phyloP scores from a whole-genome alignment of 2,329 filamentous ascomycete genomes.

The Neoarthrinium moseri region DNA sequence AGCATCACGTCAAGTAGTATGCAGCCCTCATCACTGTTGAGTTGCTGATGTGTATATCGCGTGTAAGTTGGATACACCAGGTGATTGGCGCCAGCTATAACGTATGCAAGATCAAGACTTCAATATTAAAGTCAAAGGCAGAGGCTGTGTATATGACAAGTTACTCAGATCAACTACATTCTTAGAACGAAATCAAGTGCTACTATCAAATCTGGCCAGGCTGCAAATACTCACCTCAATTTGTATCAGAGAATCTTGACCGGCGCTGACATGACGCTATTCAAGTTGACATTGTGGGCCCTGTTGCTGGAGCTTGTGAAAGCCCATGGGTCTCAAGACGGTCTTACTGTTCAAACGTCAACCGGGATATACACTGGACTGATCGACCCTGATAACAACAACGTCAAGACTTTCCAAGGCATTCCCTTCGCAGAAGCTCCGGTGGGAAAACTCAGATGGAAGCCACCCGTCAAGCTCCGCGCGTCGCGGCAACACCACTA shows the following conservation, averaged over 20 bases:
- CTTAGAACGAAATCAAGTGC: too few relatives aligned
- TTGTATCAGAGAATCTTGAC: too few relatives aligned
- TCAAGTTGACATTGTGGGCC: neutral
- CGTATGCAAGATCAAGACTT: neutral
- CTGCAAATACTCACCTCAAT: too few relatives aligned
- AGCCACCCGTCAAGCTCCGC: neutral
- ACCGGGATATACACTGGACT: conserved; percentile 6
- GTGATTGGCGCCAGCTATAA: neutral
- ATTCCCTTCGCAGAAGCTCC: conserved; percentile 7
- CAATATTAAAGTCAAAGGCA: neutral
- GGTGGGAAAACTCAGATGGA: conserved; percentile 2
- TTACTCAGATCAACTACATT: too few relatives aligned
- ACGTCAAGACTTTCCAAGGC: conserved; percentile 2
- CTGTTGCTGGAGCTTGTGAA: neutral
- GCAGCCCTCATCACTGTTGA: neutral
- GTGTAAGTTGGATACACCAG: neutral
- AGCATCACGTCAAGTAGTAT: neutral
- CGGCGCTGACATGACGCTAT: neutral
- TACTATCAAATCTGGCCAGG: too few relatives aligned
- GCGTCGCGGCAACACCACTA: conserved; percentile 2
- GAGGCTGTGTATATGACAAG: neutral
- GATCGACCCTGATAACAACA: neutral
- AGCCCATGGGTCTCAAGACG: neutral
- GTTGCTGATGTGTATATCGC: neutral
- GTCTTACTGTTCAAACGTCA: neutral